These are phyloP conservation scores for Begonia fuchsioides DNA, from an alignment of 306 rosid genomes.

Conservation along the genomic window DNA sequence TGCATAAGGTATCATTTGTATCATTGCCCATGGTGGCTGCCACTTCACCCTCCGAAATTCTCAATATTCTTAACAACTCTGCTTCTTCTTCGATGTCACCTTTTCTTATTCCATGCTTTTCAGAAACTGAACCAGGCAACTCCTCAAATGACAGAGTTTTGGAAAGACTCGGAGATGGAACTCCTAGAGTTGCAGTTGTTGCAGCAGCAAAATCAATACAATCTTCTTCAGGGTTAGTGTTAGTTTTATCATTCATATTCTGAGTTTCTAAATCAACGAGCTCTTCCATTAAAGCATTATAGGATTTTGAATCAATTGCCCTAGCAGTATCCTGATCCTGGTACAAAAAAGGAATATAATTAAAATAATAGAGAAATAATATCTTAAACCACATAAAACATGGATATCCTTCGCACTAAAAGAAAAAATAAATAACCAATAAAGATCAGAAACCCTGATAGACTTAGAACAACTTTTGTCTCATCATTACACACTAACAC, in stretches of 20 bases:
- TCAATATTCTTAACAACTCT: slow-evolving; percentile 56
- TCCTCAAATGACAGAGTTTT: slow-evolving; percentile 66
- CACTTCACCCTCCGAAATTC: slow-evolving; percentile 40
- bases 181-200: slow-evolving; percentile 91
- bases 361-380: not conserved
- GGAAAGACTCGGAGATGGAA: slow-evolving; percentile 88
- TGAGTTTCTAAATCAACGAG: slow-evolving; percentile 86
- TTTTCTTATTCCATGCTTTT: slow-evolving; percentile 31
- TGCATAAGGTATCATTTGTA: slow-evolving; percentile 21
- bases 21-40: slow-evolving; percentile 27
- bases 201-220: slow-evolving; percentile 94
- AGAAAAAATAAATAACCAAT: too few species aligned
- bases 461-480: too few species aligned
- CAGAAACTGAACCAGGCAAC: slow-evolving; percentile 47
- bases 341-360: slow-evolving; percentile 14
- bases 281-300: slow-evolving; percentile 80
- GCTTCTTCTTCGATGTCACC: slow-evolving; percentile 92
- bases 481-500: too few species aligned
- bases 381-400: too few species aligned
- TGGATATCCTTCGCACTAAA: too few species aligned
- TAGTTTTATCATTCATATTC: slow-evolving; percentile 26
- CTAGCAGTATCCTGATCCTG: slow-evolving; percentile 60
- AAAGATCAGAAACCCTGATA: too few species aligned
- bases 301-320: slow-evolving; percentile 82
- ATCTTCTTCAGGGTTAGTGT: slow-evolving; percentile 59